Percentiles rank a stretch among this genome's conserved stretches.
Conservation (phyloP, 768 basidiomycete genomes). For the Chalciporus pseudorubinellus region DNA sequence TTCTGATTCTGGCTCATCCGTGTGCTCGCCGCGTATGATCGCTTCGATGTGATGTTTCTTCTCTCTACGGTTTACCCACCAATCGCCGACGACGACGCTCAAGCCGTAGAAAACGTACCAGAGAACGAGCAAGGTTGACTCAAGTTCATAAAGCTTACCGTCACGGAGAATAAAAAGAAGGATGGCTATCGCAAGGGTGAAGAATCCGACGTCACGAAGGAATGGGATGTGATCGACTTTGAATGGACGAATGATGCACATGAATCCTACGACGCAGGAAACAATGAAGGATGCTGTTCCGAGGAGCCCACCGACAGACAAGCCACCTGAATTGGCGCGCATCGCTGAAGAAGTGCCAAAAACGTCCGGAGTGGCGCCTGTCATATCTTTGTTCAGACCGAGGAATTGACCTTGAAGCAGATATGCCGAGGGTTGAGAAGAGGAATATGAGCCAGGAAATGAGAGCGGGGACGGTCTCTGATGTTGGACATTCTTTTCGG, state of each 20-base stretch:
- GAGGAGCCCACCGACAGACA: constrained; percentile 93
- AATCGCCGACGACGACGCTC: constrained; percentile 72
- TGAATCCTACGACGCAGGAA: constrained; percentile 94
- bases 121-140: constrained; percentile 66
- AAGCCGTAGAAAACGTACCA: constrained; percentile 78
- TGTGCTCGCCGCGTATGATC: constrained; percentile 57
- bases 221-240: constrained; percentile 77
- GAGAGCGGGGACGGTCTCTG: constrained; percentile 62
- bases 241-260: constrained; percentile 97
- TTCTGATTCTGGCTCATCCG: constrained; percentile 41
- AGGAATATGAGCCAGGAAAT: constrained; percentile 84
- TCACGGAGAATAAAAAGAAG: constrained; percentile 79
- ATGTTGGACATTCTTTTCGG: constrained; percentile 48
- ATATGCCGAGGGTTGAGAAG: constrained; percentile 94
- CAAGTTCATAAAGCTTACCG: constrained; percentile 62
- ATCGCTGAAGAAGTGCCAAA: constrained; percentile 96
- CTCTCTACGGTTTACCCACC: constrained; percentile 66
- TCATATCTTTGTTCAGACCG: constrained; percentile 87
- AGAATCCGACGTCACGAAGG: constrained; percentile 93
- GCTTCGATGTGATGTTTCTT: constrained; percentile 46
- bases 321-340: constrained; percentile 75
- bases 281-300: constrained; percentile 96
- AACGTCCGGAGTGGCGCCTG: constrained; percentile 95
- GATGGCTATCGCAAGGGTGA: constrained; percentile 76
- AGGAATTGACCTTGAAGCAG: constrained; percentile 85